These are phyloP conservation scores for Cutaneotrichosporon dermatis DNA, from an alignment of 1,284 basidiomycete species.

Conservation along the genomic window DNA sequence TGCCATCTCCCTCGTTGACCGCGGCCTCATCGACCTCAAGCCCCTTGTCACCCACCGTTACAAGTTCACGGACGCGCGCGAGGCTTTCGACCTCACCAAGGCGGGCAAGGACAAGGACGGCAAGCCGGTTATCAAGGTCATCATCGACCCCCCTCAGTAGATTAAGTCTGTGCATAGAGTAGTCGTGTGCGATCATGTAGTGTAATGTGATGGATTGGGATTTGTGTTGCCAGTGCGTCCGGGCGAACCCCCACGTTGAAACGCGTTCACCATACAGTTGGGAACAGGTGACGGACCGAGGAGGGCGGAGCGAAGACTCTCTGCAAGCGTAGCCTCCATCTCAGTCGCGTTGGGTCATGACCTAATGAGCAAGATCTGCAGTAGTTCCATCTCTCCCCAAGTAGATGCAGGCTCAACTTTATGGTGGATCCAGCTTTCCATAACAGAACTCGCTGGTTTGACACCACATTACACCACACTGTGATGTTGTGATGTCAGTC, in stretches of 20 bases:
- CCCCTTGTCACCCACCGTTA: conserved; percentile 59
- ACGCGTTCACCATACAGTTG: no score
- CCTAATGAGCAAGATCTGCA: no score
- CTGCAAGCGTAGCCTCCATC: neutral
- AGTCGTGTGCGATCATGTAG: neutral
- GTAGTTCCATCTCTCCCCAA: neutral
- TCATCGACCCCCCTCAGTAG: conserved; percentile 42
- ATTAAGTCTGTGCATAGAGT: neutral
- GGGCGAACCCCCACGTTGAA: no score
- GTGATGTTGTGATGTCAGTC: no score
- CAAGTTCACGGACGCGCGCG: conserved; percentile 52
- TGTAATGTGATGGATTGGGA: no score
- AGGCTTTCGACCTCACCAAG: conserved; percentile 55
- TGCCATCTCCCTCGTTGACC: conserved; percentile 55
- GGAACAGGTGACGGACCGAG: no score
- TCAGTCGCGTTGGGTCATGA: no score
- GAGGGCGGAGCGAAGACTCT: no score
- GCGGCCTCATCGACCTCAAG: conserved; percentile 55
- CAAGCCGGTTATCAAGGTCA: conserved; percentile 48
- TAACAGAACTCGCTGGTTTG: no score
- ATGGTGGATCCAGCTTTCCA: no score
- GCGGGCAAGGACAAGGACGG: conserved; percentile 65
- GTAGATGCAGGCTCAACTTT: neutral
- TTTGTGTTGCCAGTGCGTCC: no score
- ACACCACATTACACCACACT: no score